Evolutionary conservation across 768 basidiomycete genomes (phyloP).

Genomic region (Tulasnella sp.): DNA sequence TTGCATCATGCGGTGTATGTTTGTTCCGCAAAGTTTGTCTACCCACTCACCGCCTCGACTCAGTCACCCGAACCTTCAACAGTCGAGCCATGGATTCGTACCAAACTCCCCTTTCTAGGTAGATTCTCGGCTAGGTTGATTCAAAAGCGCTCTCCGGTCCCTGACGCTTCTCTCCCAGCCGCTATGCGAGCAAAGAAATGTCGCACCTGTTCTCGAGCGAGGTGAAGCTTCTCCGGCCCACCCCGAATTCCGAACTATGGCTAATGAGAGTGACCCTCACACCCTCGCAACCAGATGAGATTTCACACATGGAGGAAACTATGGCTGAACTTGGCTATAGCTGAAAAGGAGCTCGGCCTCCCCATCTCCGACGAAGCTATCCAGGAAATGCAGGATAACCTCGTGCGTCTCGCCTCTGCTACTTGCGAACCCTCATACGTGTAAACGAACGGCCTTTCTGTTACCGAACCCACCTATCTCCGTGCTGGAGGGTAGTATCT

Average conservation of each 20-base stretch:
- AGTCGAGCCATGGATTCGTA: constrained; percentile 49
- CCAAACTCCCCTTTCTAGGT: constrained; percentile 81
- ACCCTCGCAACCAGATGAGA: constrained; percentile 59
- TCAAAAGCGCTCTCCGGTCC: not conserved
- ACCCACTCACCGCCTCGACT: not conserved
- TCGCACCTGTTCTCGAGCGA: constrained; percentile 91
- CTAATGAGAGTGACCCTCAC: not conserved
- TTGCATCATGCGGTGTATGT: not conserved
- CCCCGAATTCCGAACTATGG: not conserved
- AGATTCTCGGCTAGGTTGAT: constrained; percentile 20
- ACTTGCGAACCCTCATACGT: not conserved
- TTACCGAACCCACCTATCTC: not conserved
- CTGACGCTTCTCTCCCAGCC: constrained; percentile 48
- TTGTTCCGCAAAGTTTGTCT: not conserved
- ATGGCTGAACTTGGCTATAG: constrained; percentile 94
- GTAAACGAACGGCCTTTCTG: not conserved
- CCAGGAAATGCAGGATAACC: constrained; percentile 88
- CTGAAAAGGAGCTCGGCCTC: constrained; percentile 92
- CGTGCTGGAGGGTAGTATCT: constrained; percentile 51
- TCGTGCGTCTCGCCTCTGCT: constrained; percentile 51
- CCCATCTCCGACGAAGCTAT: constrained; percentile 87
- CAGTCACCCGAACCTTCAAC: constrained; percentile 13
- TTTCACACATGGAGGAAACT: constrained; percentile 93
- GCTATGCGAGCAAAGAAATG: constrained; percentile 99
- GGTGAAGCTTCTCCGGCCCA: constrained; percentile 46